Evolutionary conservation across 2,329 filamentous ascomycete species (phyloP), one percentile per base, ranked within the genome.

Genomic region (Pseudogymnoascus sp.): DNA sequence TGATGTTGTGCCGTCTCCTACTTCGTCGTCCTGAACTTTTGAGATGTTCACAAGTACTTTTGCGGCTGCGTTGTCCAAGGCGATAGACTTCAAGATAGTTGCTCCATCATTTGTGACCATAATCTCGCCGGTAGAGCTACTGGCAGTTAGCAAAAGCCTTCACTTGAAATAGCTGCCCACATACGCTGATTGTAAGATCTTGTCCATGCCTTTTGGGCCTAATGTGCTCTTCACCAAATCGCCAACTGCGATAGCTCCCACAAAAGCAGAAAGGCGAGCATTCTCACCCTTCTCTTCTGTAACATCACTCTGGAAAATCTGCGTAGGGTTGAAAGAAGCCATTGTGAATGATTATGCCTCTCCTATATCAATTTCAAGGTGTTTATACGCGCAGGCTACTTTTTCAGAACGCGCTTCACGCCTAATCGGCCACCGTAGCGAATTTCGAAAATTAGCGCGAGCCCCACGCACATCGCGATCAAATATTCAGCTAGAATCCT

Each of bases 1-100:
- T n/a, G 92, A 97, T 19, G 94, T 99, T 48, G 94, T 99, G 61
- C 94, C 94, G 73, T 99, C 94, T 71, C 94, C 94, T 21, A 99
- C 92, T 75, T 99, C 94, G 72, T 99, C 94, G 71, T 99, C 94
- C 74, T 99, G 94, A 5, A 99, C 94, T 77, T 99, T 99, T 64
- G 92, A 97, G 69, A 99, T 97, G 75, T 99, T 99, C 72, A 99
- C 94, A 41, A 99, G 82, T 4, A 99, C 94, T 78, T 99, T 99
- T 59, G 94, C 94, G 19, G 94, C 94, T 41, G 94, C 94, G 73
- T 99, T 99, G 75, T 99, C 94, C 71, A 99, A 87, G 41, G 94
- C 94, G 74, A 99, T 99, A 59, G 92, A 90, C 77, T 99, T 99
- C 65, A 99, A 83, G 67, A 99, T 99, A 21, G 94, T 99, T 64